phyloP scores from a whole-genome alignment of 2,329 filamentous ascomycete species.

The Intubia oerlemansii region DNA sequence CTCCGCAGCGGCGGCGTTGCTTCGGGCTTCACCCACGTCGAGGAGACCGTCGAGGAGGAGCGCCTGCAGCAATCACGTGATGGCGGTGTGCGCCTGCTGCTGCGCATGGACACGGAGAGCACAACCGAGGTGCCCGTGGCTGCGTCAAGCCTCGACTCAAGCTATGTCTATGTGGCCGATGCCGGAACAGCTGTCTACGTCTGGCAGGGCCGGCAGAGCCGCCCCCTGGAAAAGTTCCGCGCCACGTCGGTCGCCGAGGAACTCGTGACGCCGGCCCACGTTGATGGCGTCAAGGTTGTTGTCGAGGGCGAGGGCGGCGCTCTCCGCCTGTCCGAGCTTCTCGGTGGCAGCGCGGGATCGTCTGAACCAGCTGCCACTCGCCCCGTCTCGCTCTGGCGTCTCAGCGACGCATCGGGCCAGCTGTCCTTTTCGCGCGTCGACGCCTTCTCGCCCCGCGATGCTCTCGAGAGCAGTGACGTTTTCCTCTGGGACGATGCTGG shows the following conservation, averaged over 20 bases:
- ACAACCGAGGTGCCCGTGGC: slow-evolving; percentile 36
- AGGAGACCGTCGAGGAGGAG: slow-evolving; percentile 16
- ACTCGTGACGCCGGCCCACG: slow-evolving; percentile 35
- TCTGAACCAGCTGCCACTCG: slow-evolving; percentile 2
- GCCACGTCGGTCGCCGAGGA: slow-evolving; percentile 46
- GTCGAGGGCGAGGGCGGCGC: slow-evolving; percentile 36
- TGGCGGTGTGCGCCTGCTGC: slow-evolving; percentile 23
- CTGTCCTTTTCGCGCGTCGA: slow-evolving; percentile 31
- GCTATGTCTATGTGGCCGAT: slow-evolving; percentile 45
- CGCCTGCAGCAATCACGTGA: slow-evolving; percentile 8
- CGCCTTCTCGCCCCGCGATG: slow-evolving; percentile 20
- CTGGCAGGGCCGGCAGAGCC: slow-evolving; percentile 44
- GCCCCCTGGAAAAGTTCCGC: slow-evolving; percentile 48
- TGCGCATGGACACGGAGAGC: slow-evolving; percentile 35
- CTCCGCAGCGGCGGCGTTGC: slow-evolving; percentile 38
- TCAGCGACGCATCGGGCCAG: slow-evolving; percentile 38
- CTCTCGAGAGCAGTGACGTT: slow-evolving; percentile 35
- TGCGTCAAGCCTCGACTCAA: slow-evolving; percentile 40
- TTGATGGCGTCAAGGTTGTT: slow-evolving; percentile 42
- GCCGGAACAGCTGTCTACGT: slow-evolving; percentile 43
- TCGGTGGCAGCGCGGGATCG: background rate
- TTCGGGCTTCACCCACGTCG: slow-evolving; percentile 43
- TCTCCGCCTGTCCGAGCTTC: slow-evolving; percentile 8
- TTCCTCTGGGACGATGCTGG: slow-evolving; percentile 40
- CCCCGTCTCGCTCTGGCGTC: slow-evolving; percentile 27